phyloP scores from a whole-genome alignment of 2,329 filamentous ascomycete species.

The Ascochyta pisi region DNA sequence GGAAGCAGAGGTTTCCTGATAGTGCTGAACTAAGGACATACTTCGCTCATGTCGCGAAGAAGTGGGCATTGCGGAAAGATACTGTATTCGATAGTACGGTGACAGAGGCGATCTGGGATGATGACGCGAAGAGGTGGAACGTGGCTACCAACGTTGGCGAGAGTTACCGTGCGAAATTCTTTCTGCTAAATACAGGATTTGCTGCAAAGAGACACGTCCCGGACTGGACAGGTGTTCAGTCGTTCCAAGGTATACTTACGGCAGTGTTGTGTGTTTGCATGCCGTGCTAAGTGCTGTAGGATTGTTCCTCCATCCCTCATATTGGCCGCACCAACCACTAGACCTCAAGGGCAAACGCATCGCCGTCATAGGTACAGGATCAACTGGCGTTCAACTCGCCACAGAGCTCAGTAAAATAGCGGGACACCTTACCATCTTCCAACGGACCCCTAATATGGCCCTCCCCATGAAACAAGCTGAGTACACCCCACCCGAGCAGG shows the following conservation, averaged over 20 bases:
- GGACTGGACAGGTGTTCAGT: constrained; percentile 45
- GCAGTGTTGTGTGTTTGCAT: too few species aligned
- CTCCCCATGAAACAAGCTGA: constrained; percentile 33
- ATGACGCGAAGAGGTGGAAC: constrained; percentile 50
- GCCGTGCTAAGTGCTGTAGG: constrained; percentile 4
- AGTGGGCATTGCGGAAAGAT: constrained; percentile 30
- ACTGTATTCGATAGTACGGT: constrained; percentile 54
- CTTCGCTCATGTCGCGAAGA: constrained; percentile 29
- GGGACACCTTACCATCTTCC: constrained; percentile 62
- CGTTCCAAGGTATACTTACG: constrained; percentile 26
- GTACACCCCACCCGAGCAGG: constrained; percentile 52
- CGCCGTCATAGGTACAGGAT: constrained; percentile 65
- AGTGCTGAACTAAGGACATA: constrained; percentile 29
- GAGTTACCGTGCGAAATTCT: constrained; percentile 51
- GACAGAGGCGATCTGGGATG: constrained; percentile 51
- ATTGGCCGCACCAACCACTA: constrained; percentile 63
- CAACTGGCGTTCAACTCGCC: constrained; percentile 66
- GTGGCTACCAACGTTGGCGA: constrained; percentile 53
- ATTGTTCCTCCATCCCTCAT: constrained; percentile 61
- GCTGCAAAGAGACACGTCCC: constrained; percentile 55
- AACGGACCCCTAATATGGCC: constrained; percentile 61
- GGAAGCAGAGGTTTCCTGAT: constrained; percentile 30
- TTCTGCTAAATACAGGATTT: constrained; percentile 58
- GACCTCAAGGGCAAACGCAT: constrained; percentile 62
- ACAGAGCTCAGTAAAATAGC: constrained; percentile 64